Conservation (phyloP, 2,329 filamentous ascomycete species). For the Aspergillus persii region DNA sequence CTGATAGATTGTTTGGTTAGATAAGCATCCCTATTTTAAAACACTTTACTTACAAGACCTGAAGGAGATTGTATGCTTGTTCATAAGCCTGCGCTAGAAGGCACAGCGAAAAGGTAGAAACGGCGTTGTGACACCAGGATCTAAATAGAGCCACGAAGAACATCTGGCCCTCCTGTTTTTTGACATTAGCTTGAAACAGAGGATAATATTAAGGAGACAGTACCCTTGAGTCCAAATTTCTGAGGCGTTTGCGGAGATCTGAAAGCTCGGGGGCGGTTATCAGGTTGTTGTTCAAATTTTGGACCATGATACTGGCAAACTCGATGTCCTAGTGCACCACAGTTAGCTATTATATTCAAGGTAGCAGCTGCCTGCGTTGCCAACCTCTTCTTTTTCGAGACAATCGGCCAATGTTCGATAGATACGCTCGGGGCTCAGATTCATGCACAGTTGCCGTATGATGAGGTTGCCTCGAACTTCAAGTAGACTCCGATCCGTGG, state of each 20-base stretch:
- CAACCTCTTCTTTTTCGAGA: conserved; percentile 84
- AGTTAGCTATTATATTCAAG: conserved; percentile 8
- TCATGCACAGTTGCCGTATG: conserved; percentile 90
- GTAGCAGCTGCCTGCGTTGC: conserved; percentile 6
- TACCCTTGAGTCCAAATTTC: conserved; percentile 85
- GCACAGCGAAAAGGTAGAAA: conserved; percentile 94
- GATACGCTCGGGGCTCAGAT: conserved; percentile 88
- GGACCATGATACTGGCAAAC: conserved; percentile 99
- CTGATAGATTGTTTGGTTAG: conserved; percentile 48
- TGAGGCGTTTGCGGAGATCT: conserved; percentile 82
- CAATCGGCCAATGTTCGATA: conserved; percentile 95
- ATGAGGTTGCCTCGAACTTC: conserved; percentile 95
- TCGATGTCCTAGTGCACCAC: conserved; percentile 67
- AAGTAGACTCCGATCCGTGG: conserved; percentile 84
- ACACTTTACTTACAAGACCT: conserved; percentile 72
- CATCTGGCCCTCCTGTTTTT: conserved; percentile 75
- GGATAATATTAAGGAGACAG: background rate
- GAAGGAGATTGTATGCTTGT: conserved; percentile 91
- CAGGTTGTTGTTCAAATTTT: conserved; percentile 98
- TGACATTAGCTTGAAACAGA: conserved; percentile 16
- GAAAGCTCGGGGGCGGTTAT: conserved; percentile 94
- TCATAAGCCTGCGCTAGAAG: conserved; percentile 96
- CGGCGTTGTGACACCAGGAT: conserved; percentile 98
- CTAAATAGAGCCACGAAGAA: conserved; percentile 94
- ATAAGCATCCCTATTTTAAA: background rate